Conservation (phyloP, 2,329 filamentous ascomycete species). For the Phialophora expanda region DNA sequence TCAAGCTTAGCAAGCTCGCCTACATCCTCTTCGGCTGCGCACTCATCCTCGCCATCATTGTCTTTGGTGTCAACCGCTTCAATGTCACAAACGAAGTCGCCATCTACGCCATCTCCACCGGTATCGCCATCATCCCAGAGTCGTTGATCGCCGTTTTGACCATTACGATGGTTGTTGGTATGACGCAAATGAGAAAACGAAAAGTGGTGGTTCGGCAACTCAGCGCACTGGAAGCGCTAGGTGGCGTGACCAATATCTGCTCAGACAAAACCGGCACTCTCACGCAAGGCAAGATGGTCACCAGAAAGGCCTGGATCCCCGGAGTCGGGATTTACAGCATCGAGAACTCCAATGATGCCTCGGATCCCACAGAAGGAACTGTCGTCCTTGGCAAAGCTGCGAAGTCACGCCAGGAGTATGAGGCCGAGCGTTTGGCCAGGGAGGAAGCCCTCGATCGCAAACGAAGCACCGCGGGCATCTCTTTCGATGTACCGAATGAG, state of each 20-base stretch:
- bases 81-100: slow-evolving; percentile 62
- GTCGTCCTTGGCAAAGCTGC: slow-evolving; percentile 49
- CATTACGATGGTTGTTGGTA: slow-evolving; percentile 64
- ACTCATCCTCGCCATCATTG: slow-evolving; percentile 65
- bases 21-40: slow-evolving; percentile 78
- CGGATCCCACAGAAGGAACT: slow-evolving; percentile 61
- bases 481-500: slow-evolving; percentile 66
- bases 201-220: slow-evolving; percentile 61
- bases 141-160: slow-evolving; percentile 67
- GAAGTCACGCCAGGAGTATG: slow-evolving; percentile 42
- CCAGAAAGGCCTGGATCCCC: slow-evolving; percentile 64
- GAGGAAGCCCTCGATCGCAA: slow-evolving; percentile 61
- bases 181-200: slow-evolving; percentile 59
- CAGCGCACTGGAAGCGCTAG: slow-evolving; percentile 61
- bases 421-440: slow-evolving; percentile 46
- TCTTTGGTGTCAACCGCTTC: slow-evolving; percentile 65
- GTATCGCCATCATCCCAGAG: slow-evolving; percentile 67
- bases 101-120: slow-evolving; percentile 64
- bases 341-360: slow-evolving; percentile 61
- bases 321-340: slow-evolving; percentile 63
- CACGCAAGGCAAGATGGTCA: slow-evolving; percentile 67
- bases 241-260: slow-evolving; percentile 61
- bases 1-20: slow-evolving; percentile 83
- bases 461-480: slow-evolving; percentile 64
- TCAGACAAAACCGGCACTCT: slow-evolving; percentile 61